phyloP scores from a whole-genome alignment of 2,329 filamentous ascomycete species.

The Neurospora sp. region DNA sequence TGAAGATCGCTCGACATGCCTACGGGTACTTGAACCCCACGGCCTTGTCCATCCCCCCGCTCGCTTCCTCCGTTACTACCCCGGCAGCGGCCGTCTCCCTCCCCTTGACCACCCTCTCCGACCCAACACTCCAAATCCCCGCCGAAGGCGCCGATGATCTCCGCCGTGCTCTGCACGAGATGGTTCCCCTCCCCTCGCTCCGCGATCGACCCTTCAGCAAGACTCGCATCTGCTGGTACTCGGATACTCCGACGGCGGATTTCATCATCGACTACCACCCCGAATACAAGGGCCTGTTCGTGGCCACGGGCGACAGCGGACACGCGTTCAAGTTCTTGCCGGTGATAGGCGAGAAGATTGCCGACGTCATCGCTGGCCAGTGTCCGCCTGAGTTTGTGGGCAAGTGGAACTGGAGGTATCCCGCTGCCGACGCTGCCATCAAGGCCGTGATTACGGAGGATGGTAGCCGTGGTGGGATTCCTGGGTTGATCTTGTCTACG shows the following conservation, averaged over 20 bases:
- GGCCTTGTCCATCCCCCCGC: slow-evolving; percentile 10
- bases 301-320: slow-evolving; percentile 54
- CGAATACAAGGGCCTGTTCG: slow-evolving; percentile 44
- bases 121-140: slow-evolving; percentile 40
- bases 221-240: slow-evolving; percentile 66
- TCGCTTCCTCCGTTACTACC: slow-evolving; percentile 6
- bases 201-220: slow-evolving; percentile 49
- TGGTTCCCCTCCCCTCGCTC: slow-evolving; percentile 48
- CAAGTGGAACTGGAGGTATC: slow-evolving; percentile 54
- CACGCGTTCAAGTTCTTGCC: slow-evolving; percentile 63
- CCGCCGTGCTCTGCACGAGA: slow-evolving; percentile 47
- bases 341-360: slow-evolving; percentile 52
- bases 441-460: slow-evolving; percentile 33
- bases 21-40: slow-evolving; percentile 56
- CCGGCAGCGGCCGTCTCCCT: slow-evolving; percentile 22
- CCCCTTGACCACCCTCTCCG: slow-evolving; percentile 39
- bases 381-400: slow-evolving; percentile 40
- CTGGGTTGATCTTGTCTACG: slow-evolving; percentile 36
- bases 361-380: slow-evolving; percentile 41
- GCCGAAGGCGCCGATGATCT: slow-evolving; percentile 52
- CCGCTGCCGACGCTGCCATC: slow-evolving; percentile 20
- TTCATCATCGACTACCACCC: slow-evolving; percentile 66
- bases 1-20: slow-evolving; percentile 62
- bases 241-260: slow-evolving; percentile 61
- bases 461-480: slow-evolving; percentile 40